These are phyloP conservation scores for Boletus speciosus DNA, from an alignment of 768 basidiomycete species.

Conservation along the genomic window DNA sequence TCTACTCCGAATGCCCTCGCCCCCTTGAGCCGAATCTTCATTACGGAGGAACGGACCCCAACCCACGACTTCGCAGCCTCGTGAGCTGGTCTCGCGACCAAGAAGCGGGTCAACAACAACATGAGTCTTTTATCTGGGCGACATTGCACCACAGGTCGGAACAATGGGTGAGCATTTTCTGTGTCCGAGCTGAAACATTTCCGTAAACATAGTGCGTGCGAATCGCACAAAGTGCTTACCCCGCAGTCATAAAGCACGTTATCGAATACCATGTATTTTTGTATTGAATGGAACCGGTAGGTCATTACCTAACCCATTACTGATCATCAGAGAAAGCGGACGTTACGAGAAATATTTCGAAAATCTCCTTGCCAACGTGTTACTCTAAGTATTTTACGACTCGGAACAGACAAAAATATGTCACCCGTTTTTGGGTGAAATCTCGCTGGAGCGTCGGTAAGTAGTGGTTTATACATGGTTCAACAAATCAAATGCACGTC, in stretches of 20 bases:
- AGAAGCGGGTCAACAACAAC: slow-evolving; percentile 1
- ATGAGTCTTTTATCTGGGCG: background rate
- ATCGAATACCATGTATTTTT: background rate
- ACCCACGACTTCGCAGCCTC: slow-evolving; percentile 12
- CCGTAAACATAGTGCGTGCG: background rate
- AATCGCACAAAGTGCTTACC: slow-evolving; percentile 25
- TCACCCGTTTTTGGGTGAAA: background rate
- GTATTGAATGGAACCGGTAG: slow-evolving; percentile 1
- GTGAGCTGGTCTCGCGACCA: slow-evolving; percentile 7
- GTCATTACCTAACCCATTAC: slow-evolving; percentile 3
- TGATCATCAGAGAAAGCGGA: background rate
- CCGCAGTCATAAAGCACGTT: slow-evolving; percentile 16
- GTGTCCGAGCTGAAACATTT: background rate
- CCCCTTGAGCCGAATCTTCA: slow-evolving; percentile 17
- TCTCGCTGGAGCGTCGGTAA: background rate
- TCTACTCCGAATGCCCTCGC: slow-evolving; percentile 10
- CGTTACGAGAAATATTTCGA: slow-evolving; percentile 1
- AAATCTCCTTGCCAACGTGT: background rate
- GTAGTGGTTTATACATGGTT: background rate
- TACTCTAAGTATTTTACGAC: background rate
- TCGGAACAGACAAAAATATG: background rate
- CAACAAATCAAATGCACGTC: slow-evolving; percentile 12
- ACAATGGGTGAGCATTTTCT: background rate
- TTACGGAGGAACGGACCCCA: slow-evolving; percentile 18
- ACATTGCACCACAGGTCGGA: slow-evolving; percentile 5